Conservation (phyloP, 116 monocot genomes). For the Zostera marina region DNA sequence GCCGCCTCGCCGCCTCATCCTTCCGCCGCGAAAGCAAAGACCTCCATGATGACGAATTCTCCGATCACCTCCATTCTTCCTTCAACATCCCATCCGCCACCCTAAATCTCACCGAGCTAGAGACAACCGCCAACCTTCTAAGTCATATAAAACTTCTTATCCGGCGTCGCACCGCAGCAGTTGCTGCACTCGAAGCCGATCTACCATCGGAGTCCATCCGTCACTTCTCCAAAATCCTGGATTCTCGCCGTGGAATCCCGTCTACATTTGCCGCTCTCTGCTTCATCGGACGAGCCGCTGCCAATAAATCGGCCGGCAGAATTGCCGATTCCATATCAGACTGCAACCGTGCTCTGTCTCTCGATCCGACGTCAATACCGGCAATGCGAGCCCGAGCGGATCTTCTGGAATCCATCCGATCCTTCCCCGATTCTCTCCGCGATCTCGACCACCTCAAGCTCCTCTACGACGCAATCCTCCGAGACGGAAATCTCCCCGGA, state of each 20-base stretch:
- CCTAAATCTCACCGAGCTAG: constrained; percentile 3
- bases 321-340: constrained; percentile 61
- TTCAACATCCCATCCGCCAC: background rate
- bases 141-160: constrained; percentile 72
- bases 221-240: constrained; percentile 86
- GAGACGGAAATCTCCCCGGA: constrained; percentile 67
- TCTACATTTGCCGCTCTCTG: constrained; percentile 51
- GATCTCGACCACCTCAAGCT: constrained; percentile 87
- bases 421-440: constrained; percentile 48
- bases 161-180: constrained; percentile 66
- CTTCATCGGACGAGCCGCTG: constrained; percentile 57
- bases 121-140: constrained; percentile 39
- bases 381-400: constrained; percentile 54
- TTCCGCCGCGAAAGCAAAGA: constrained; percentile 60
- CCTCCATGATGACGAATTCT: constrained; percentile 66
- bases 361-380: constrained; percentile 55
- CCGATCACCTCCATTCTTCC: constrained; percentile 1
- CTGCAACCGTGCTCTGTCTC: constrained; percentile 64
- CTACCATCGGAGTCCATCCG: constrained; percentile 58
- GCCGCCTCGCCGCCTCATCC: constrained; percentile 61
- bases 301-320: constrained; percentile 35
- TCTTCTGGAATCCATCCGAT: constrained; percentile 39
- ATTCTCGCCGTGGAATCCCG: constrained; percentile 43
- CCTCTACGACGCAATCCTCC: constrained; percentile 56
- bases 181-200: constrained; percentile 65